Evolutionary conservation across 192 early-diverging fungal species (phyloP).

Genomic region (Geranomyces variabilis): DNA sequence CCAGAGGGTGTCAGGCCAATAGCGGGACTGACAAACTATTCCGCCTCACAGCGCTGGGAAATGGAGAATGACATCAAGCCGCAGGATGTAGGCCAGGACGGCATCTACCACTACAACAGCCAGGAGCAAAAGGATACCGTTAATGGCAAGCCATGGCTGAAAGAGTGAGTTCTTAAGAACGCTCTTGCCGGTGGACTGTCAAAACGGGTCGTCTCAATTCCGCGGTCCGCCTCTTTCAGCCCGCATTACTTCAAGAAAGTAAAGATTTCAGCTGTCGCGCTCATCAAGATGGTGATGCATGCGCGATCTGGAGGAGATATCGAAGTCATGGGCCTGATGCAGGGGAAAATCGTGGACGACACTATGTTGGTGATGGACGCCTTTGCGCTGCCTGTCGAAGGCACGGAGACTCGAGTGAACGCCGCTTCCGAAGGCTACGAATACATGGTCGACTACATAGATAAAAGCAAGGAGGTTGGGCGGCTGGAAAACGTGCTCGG

Average conservation of each 20-base stretch:
- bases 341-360: slow-evolving; percentile 85
- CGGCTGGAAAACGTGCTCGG: slow-evolving; percentile 91
- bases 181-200: background rate
- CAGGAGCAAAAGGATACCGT: slow-evolving; percentile 64
- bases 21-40: background rate
- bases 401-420: slow-evolving; percentile 96
- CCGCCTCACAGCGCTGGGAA: slow-evolving; percentile 41
- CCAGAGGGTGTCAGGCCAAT: background rate
- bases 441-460: slow-evolving; percentile 95
- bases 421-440: slow-evolving; percentile 92
- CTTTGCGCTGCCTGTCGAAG: slow-evolving; percentile 96
- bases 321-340: slow-evolving; percentile 98
- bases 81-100: slow-evolving; percentile 60
- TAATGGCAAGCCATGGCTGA: slow-evolving; percentile 79
- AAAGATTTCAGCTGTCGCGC: slow-evolving; percentile 89
- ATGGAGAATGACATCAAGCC: slow-evolving; percentile 74
- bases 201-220: background rate
- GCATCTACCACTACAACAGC: slow-evolving; percentile 80
- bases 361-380: slow-evolving; percentile 96
- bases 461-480: slow-evolving; percentile 82
- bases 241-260: slow-evolving; percentile 86
- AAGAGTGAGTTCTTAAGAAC: slow-evolving; percentile 59
- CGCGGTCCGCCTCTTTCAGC: slow-evolving; percentile 44
- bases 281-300: slow-evolving; percentile 99
- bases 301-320: slow-evolving; percentile 95